Conservation (phyloP, 176 grass and related monocot species). For the Stipa capillata region DNA sequence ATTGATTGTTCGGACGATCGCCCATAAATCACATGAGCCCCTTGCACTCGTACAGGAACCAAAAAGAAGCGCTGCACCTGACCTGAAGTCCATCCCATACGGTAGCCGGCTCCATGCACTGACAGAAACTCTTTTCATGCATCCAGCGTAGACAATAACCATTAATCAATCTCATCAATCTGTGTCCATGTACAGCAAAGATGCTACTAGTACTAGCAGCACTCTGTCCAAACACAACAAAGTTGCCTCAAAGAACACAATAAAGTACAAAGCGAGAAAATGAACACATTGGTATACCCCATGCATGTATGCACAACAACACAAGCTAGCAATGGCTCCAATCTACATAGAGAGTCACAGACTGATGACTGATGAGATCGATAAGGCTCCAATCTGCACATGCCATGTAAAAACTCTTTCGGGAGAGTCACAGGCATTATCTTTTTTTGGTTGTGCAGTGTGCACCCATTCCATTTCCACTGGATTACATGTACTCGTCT, state of each 20-base stretch:
- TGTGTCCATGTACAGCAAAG: not conserved
- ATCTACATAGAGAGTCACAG: too few relatives aligned
- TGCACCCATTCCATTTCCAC: too few relatives aligned
- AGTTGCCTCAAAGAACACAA: too few relatives aligned
- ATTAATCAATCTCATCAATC: not conserved
- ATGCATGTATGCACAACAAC: not conserved
- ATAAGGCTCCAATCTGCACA: too few relatives aligned
- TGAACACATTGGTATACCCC: not conserved
- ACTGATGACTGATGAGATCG: too few relatives aligned
- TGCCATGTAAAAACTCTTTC: too few relatives aligned
- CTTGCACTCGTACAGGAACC: not conserved
- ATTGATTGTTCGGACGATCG: too few relatives aligned
- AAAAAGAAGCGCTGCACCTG: not conserved
- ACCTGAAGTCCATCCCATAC: not conserved
- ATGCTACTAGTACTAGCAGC: not conserved
- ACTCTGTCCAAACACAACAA: not conserved
- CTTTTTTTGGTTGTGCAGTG: not conserved
- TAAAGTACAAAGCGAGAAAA: too few relatives aligned
- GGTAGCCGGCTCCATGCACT: not conserved
- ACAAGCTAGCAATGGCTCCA: not conserved
- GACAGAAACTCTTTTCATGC: not conserved
- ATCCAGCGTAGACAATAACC: not conserved
- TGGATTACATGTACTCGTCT: not conserved
- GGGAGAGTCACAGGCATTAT: too few relatives aligned
- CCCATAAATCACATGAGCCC: too few relatives aligned